Conservation (phyloP, 352 stramenopile genomes). For the Pythium phragmiticola region DNA sequence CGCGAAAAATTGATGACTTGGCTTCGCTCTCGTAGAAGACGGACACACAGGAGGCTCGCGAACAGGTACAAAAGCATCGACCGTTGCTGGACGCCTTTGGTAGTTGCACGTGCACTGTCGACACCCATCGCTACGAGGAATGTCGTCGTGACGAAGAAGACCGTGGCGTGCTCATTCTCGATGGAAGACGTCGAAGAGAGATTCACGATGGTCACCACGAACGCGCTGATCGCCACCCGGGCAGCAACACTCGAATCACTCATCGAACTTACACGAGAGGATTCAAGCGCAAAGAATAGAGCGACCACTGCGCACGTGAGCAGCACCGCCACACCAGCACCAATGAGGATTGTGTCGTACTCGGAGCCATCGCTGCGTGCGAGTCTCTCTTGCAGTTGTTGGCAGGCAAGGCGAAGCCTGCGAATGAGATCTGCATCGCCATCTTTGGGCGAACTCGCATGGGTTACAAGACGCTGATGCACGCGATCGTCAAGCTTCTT, state of each 20-base stretch:
- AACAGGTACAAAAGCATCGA: constrained; percentile 25
- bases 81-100: background rate
- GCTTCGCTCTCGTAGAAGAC: constrained; percentile 72
- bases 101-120: background rate
- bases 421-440: constrained; percentile 11
- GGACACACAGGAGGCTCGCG: constrained; percentile 41
- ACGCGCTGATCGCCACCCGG: constrained; percentile 19
- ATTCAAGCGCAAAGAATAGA: background rate
- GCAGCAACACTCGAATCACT: background rate
- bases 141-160: constrained; percentile 71
- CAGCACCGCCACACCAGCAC: constrained; percentile 39
- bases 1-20: constrained; percentile 89
- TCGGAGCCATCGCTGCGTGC: constrained; percentile 71
- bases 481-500: constrained; percentile 14
- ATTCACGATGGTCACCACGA: constrained; percentile 51
- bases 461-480: background rate
- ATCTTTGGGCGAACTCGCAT: background rate
- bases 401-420: constrained; percentile 32
- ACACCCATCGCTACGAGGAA: constrained; percentile 36
- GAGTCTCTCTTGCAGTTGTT: constrained; percentile 49
- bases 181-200: constrained; percentile 85
- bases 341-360: constrained; percentile 51
- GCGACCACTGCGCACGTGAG: constrained; percentile 28
- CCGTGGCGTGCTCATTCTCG: constrained; percentile 87
- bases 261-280: background rate